A percentile compares a stretch with the other conserved stretches of the same genome.
Evolutionary conservation across 345 rosid species (phyloP).

Genomic region (Eucalyptus melliodora): DNA sequence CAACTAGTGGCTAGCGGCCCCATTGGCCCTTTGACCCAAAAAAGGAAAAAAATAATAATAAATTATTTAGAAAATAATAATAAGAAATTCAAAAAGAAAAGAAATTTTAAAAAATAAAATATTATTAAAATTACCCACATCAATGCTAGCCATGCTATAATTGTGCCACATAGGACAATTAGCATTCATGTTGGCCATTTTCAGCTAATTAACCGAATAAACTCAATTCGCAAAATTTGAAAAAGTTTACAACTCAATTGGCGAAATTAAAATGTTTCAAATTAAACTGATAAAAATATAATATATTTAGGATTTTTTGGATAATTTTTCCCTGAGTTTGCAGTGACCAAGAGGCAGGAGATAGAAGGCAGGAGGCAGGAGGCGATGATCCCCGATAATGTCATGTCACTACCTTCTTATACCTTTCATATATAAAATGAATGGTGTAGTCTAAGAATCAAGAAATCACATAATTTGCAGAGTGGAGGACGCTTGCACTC

Average conservation of each 20-base stretch:
- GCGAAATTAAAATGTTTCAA: too few species aligned
- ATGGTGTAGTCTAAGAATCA: background rate
- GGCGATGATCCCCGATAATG: background rate
- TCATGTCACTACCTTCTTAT: background rate
- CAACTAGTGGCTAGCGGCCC: background rate
- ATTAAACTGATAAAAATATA: too few species aligned
- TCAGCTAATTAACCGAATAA: background rate
- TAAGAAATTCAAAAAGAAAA: too few species aligned
- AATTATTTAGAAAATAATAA: too few species aligned
- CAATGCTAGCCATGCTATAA: accelerated
- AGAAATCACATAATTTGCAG: background rate
- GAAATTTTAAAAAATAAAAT: too few species aligned
- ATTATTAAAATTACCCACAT: too few species aligned
- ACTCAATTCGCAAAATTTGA: too few species aligned
- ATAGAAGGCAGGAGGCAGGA: background rate
- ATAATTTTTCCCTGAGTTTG: accelerated
- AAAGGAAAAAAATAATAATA: too few species aligned
- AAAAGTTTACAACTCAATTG: accelerated
- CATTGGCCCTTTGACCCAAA: background rate
- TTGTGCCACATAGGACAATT: too few species aligned
- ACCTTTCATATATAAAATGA: background rate
- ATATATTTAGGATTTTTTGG: accelerated
- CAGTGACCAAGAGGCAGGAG: background rate
- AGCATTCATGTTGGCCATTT: too few species aligned
- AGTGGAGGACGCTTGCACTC: background rate